Base-by-base conservation (phyloP, 108 stramenopile genomes). In the Skeletonema menzelii region DNA sequence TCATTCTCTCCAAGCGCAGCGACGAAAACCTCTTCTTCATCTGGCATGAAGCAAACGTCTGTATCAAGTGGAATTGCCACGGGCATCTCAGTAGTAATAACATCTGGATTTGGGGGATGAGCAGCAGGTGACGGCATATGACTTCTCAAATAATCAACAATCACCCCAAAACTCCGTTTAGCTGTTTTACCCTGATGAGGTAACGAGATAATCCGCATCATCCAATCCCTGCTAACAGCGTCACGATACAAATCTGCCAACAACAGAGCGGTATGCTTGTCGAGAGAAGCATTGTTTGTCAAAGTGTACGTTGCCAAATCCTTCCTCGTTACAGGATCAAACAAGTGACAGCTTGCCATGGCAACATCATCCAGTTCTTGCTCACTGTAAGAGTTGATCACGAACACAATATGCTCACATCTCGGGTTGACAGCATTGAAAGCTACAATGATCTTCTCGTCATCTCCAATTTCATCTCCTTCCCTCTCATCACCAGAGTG, bases 301-400 rank as follows among this genome's bases (percentile, higher is more conserved):
- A 84, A 64, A 44, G 80, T 71, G 35, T 84, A 84, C 11, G 65
- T 67, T n/a, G 72, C 76, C 56, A 84, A 60, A 26, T 84, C 84
- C 35, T 42, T 58, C 2, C 58, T 56, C 8, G 80, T 70, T 53
- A 44, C 35, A 5, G 80, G 75, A 56, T 84, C 84, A 60, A 77
- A 84, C 17, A 81, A 57, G 31, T 78, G 84, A 73, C 80, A 84
- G 10, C 72, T 73, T 37, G 84, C 84, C 59, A 75, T 63, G 4
- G 70, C 58, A 31, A 81, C 72, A 64, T 84, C 84, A 32, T 84
- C 80, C 35, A 84, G 55, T 60, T 84, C 80, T 61, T 84, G 84
- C 37, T 75, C 80, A 47, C 61, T 73, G 55, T 73, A 84, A 27
- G 80, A 81, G 65, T 84, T 84, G 60, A 84, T 77, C 15, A 82